phyloP scores from a whole-genome alignment of 805 yeast species.

The Nakazawaea molendinolei region DNA sequence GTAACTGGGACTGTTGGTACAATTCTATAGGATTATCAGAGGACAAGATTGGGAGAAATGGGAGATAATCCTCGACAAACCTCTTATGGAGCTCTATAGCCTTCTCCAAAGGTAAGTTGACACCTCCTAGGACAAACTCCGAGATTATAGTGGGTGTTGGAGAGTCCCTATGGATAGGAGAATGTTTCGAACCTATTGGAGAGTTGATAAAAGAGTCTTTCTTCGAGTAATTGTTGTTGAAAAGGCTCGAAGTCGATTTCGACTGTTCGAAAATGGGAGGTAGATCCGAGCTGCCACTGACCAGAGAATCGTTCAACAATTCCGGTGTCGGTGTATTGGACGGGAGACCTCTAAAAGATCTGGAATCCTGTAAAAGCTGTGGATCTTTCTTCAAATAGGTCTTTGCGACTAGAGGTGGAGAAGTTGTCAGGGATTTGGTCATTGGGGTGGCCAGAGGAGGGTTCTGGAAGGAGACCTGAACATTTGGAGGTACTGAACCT shows the following conservation, averaged over 20 bases:
- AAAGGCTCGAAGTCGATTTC: slow-evolving; percentile 18
- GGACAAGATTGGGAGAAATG: slow-evolving; percentile 73
- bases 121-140: slow-evolving; percentile 75
- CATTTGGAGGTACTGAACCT: slow-evolving; percentile 5
- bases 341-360: slow-evolving; percentile 11
- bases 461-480: slow-evolving; percentile 14
- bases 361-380: slow-evolving; percentile 29
- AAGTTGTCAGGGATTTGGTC: slow-evolving; percentile 9
- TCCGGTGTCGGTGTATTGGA: slow-evolving; percentile 22
- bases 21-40: slow-evolving; percentile 68
- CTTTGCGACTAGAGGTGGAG: slow-evolving; percentile 25
- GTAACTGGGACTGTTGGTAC: slow-evolving; percentile 73
- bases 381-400: slow-evolving; percentile 41
- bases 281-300: slow-evolving; percentile 30
- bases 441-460: neutral
- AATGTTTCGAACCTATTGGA: neutral
- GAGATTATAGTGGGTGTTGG: slow-evolving; percentile 29
- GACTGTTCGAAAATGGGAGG: slow-evolving; percentile 36
- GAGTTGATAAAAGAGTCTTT: slow-evolving; percentile 1
- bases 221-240: slow-evolving; percentile 8
- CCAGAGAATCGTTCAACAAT: slow-evolving; percentile 36
- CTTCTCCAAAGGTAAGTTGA: slow-evolving; percentile 53
- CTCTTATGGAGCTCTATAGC: slow-evolving; percentile 69
- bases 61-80: slow-evolving; percentile 61
- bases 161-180: neutral